Base-by-base conservation (phyloP, 495 filamentous ascomycete species). In the Penicillium bialowiezense region DNA sequence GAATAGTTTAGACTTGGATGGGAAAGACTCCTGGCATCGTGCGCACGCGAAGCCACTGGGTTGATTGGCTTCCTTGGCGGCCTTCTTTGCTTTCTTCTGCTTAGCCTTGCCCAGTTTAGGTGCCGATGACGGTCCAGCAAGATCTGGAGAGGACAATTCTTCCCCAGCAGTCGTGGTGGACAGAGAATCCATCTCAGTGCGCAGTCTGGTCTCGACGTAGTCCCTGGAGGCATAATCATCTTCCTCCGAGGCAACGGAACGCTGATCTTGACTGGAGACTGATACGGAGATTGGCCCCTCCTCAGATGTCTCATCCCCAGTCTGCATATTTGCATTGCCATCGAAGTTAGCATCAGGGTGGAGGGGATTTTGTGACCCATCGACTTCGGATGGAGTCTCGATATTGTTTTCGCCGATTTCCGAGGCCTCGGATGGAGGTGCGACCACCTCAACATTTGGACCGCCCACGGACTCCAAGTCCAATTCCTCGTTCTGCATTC, bases 41-140 rank as follows among this genome's bases (percentile, higher is more conserved):
- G 70, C 65, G 62, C 90, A 96, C 37, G 63, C 74, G 41, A 77
- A 70, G 57, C 78, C 51, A 15, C 48, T 35, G 41, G 58, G n/a
- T 21, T 64, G 51, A 42, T 50, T 59, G 15, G 80, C 75, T 46
- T 79, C 68, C 28, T 82, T 78, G 21, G 87, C 86, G 14, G 86
- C 86, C 58, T 82, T 89, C 65, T 90, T 96, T 33, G 88, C 86
- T 35, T 88, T 80, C 63, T 89, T 96, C 50, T 87, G 79, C 62
- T 92, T 96, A 7, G 93, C 93, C 64, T 91, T 96, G 19, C 93
- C 91, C 2, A 88, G 32, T 55, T 87, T 90, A 46, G 66, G 74
- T 29, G 48, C 52, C 12, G 59, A 36, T 44, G 56, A 44, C 35
- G 50, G 48, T 10, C 68, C 61, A 24, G 44, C 35, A 6, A 62